Evolutionary conservation across 305 asterid genomes (phyloP), one percentile per base, ranked within the genome.

Genomic region (Solanum hybrid): DNA sequence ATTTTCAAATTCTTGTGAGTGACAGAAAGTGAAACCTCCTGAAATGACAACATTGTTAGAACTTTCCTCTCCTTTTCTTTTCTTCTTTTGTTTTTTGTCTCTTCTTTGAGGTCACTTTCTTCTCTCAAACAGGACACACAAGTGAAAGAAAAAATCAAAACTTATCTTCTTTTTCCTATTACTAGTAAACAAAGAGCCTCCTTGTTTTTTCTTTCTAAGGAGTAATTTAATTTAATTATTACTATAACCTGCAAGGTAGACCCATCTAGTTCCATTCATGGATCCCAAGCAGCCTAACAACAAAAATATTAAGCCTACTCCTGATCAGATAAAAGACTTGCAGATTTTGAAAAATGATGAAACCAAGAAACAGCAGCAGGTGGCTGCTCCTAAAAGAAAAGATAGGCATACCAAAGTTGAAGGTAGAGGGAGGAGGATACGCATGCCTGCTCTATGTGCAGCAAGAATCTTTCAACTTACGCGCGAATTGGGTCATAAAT

Each of bases 391-490:
- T 4, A 96, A 94, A 88, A 90, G 98, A 71, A 93, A 96, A 35
- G 98, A 95, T 86, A 91, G 98, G 89, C 98, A 96, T 90, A 95
- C 92, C 56, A 96, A 96, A 76, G 98, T 96, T 31, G 98, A 96
- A 56, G 98, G 98, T 71, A 90, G 98, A 84, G 98, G 98, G 5
- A 91, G 98, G 88, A 88, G 98, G 38, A 94, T 96, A 26, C 75
- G 98, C 88, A 96, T 96, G 91, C 98, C 98, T 2, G 98, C 97
- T 7, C 94, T 96, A 3, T 95, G 93, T 64, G 98, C 98, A 12
- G 98, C 98, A 6, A 89, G 98, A 60, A 95, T 96, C n/a, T 96
- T 96, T 87, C 97, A 96, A 89, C 88, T 95, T 56, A 96, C 98
- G 0, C 91, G 94, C 4, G 98, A 95, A 56, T 88, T 96, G 38